Evolutionary conservation across 192 early-diverging fungal species (phyloP).

Genomic region (Funneliformis geosporum): DNA sequence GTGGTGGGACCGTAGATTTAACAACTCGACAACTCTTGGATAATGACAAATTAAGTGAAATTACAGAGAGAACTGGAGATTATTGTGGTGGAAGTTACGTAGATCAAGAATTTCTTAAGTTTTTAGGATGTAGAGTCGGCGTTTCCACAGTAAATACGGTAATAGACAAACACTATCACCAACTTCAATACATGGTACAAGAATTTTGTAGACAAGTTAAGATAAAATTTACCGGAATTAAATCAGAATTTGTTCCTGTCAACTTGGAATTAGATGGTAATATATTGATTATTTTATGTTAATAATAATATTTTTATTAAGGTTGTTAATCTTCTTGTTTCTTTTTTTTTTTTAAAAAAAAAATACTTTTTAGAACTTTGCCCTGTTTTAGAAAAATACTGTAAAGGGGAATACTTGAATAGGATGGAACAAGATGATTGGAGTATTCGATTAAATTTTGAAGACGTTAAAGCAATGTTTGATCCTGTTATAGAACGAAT

Average conservation of each 20-base stretch:
- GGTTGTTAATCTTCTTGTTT: neutral
- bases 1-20: constrained; percentile 58
- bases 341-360: neutral
- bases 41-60: neutral
- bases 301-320: neutral
- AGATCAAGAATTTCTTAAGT: neutral
- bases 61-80: neutral
- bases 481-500: constrained; percentile 56
- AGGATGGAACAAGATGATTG: neutral
- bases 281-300: neutral
- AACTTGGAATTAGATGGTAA: neutral
- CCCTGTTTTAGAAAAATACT: neutral
- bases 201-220: neutral
- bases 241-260: neutral
- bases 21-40: constrained; percentile 32
- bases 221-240: neutral
- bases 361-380: neutral
- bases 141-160: neutral
- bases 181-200: neutral
- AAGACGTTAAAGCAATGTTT: constrained; percentile 37
- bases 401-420: neutral
- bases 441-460: neutral
- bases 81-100: neutral
- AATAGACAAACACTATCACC: neutral
- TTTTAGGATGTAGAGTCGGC: neutral